Percentiles rank a stretch among this genome's conserved stretches.
Conservation (phyloP, 1,284 basidiomycete species). For the Phlebopus sp. region DNA sequence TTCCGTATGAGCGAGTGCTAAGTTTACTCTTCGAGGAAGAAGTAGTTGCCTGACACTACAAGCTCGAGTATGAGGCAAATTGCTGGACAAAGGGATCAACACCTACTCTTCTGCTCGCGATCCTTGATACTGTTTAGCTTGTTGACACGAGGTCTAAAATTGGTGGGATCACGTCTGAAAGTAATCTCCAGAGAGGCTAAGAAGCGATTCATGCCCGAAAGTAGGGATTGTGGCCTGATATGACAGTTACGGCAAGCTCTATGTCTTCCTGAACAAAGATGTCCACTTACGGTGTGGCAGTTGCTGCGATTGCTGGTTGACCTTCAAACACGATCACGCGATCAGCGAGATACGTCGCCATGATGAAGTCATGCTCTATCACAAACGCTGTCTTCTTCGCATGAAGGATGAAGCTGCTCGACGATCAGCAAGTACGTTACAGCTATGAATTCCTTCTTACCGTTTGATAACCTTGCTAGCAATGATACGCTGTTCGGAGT, state of each 20-base stretch:
- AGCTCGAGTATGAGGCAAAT: conserved; percentile 11
- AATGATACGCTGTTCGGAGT: conserved; percentile 98
- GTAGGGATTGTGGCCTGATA: conserved; percentile 72
- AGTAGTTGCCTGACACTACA: conserved; percentile 77
- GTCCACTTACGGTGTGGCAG: conserved; percentile 73
- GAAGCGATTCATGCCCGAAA: conserved; percentile 92
- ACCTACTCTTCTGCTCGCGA: conserved; percentile 86
- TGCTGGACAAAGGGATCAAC: conserved; percentile 4
- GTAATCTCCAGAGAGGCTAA: conserved; percentile 91
- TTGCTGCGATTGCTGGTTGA: conserved; percentile 77
- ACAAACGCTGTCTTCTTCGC: conserved; percentile 96
- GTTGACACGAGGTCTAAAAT: conserved; percentile 92
- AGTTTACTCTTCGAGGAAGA: conserved; percentile 82
- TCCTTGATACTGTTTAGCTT: conserved; percentile 93
- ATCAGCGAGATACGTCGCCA: conserved; percentile 96
- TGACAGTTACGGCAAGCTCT: conserved; percentile 9
- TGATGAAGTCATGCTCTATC: conserved; percentile 98
- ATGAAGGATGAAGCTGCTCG: conserved; percentile 83
- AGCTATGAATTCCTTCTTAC: conserved; percentile 34
- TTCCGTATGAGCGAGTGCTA: neutral
- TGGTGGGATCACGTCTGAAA: conserved; percentile 94
- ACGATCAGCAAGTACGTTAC: conserved; percentile 5
- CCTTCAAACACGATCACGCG: conserved; percentile 96
- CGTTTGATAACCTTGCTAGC: conserved; percentile 97
- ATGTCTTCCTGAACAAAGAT: neutral